Evolutionary conservation across 306 rosid species (phyloP).

Genomic region (Abrus pulchellus): DNA sequence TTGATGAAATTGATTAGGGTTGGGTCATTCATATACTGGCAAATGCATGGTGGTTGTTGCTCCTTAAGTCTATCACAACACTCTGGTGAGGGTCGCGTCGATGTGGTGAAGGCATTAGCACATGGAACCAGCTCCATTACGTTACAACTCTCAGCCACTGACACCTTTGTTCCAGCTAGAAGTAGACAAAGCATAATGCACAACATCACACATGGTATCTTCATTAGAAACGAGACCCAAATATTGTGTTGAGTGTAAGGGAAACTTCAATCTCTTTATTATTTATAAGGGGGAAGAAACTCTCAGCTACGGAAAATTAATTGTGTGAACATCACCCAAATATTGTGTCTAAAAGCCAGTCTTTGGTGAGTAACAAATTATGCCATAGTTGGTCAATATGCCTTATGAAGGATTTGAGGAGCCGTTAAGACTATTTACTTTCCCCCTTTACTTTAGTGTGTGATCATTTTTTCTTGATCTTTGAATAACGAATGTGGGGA

Average conservation of each 20-base stretch:
- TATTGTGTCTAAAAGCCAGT: background rate
- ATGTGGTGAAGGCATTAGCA: constrained; percentile 18
- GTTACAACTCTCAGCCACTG: background rate
- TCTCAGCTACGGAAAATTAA: background rate
- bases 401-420: constrained; percentile 4
- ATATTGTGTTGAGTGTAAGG: background rate
- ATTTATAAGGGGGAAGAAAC: background rate
- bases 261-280: background rate
- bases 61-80: constrained; percentile 3
- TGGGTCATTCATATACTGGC: constrained; percentile 10
- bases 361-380: no score
- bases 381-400: background rate
- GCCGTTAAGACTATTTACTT: background rate
- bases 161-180: background rate
- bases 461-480: background rate
- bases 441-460: background rate
- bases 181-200: background rate
- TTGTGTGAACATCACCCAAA: background rate
- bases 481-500: background rate
- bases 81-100: background rate
- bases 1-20: background rate
- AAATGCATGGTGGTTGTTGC: background rate
- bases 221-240: background rate
- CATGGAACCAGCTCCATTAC: constrained; percentile 31
- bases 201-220: background rate